phyloP scores from a whole-genome alignment of 305 asterid genomes.

The Plantago rigida region DNA sequence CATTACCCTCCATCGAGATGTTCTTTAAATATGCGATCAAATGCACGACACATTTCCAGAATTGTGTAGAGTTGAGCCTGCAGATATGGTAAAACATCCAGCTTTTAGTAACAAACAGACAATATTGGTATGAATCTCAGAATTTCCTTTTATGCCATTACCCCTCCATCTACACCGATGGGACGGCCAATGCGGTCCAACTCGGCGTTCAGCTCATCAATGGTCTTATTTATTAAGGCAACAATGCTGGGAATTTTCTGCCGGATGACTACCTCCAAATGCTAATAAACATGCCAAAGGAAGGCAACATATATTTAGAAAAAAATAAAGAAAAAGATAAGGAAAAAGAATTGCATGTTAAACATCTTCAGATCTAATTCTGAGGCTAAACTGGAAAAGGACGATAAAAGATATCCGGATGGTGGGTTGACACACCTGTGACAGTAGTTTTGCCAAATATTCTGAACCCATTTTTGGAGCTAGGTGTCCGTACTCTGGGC shows the following conservation, averaged over 20 bases:
- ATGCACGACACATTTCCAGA: slow-evolving; percentile 94
- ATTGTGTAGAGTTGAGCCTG: slow-evolving; percentile 95
- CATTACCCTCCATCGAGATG: slow-evolving; percentile 95
- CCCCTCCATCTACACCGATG: slow-evolving; percentile 89
- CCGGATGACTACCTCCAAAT: slow-evolving; percentile 84
- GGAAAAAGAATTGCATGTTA: slow-evolving; percentile 5
- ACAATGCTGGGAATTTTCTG: slow-evolving; percentile 93
- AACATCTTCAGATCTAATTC: slow-evolving; percentile 10
- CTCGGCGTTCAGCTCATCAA: slow-evolving; percentile 91
- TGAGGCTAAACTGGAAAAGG: slow-evolving; percentile 19
- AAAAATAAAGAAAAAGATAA: neutral
- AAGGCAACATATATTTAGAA: neutral
- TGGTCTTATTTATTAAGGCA: slow-evolving; percentile 77
- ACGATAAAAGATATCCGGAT: slow-evolving; percentile 11
- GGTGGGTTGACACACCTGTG: slow-evolving; percentile 42
- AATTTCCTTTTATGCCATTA: slow-evolving; percentile 33
- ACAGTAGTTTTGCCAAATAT: slow-evolving; percentile 81
- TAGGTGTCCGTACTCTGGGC: slow-evolving; percentile 90
- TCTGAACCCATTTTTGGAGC: slow-evolving; percentile 95
- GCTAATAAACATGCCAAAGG: slow-evolving; percentile 45
- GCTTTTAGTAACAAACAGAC: slow-evolving; percentile 18
- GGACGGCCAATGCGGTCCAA: slow-evolving; percentile 93
- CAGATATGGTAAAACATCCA: slow-evolving; percentile 25
- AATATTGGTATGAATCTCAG: slow-evolving; percentile 13
- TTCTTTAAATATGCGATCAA: slow-evolving; percentile 76